These are phyloP conservation scores for Mycena epipterygia DNA, from an alignment of 768 basidiomycete species.

Conservation along the genomic window DNA sequence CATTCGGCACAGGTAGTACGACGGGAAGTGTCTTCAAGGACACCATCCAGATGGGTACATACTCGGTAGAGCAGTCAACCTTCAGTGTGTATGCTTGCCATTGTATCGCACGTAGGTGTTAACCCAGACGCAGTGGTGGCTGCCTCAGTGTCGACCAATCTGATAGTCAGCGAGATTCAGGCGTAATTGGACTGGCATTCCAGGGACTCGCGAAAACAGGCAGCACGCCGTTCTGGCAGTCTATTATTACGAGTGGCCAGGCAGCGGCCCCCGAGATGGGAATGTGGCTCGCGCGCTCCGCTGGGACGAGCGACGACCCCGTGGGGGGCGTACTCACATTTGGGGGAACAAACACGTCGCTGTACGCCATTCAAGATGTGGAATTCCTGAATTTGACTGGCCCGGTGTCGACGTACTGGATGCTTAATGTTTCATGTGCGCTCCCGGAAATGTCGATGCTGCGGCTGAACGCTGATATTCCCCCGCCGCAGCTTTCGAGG, in stretches of 20 bases:
- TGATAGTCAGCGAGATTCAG: background rate
- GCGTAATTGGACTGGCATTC: constrained; percentile 1
- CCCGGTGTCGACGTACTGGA: background rate
- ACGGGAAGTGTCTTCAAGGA: background rate
- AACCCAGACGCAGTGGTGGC: background rate
- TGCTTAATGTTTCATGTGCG: background rate
- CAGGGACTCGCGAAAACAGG: background rate
- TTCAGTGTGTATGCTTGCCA: background rate
- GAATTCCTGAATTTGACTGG: background rate
- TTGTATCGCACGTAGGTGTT: background rate
- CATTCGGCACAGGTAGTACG: background rate
- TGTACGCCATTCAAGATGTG: background rate
- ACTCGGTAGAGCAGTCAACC: background rate
- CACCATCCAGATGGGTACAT: background rate
- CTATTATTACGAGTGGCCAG: background rate
- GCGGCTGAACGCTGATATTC: background rate
- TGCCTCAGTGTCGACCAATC: background rate
- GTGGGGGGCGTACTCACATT: background rate
- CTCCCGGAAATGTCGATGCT: background rate
- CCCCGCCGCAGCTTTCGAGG: background rate
- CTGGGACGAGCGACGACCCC: background rate
- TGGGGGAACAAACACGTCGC: background rate
- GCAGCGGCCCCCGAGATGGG: background rate
- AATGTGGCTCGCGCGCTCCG: background rate
- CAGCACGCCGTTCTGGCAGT: background rate